Conservation (phyloP, 148 eudicot species). For the Chenopodium berlandieri region DNA sequence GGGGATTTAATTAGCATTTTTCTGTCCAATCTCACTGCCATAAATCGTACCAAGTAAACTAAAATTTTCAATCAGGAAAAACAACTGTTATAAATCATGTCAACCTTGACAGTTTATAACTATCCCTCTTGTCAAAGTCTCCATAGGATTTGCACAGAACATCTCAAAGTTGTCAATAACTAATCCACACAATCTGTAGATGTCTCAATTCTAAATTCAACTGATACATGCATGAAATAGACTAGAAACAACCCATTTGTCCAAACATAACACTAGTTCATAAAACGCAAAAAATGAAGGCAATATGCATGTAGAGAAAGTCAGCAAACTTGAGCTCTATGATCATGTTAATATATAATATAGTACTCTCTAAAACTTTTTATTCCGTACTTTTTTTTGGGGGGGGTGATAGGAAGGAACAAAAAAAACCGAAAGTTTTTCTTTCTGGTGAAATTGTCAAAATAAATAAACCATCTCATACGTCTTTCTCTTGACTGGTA, state of each 20-base stretch:
- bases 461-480: not conserved
- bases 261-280: not conserved
- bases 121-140: not conserved
- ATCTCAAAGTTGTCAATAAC: conserved; percentile 2
- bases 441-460: not conserved
- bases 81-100: not conserved
- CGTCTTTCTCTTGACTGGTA: not conserved
- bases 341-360: not conserved
- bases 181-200: not conserved
- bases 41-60: not conserved
- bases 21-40: not conserved
- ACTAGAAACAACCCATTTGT: not conserved
- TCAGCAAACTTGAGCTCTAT: conserved; percentile 13
- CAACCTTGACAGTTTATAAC: not conserved
- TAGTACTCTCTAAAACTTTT: not conserved
- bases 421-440: not conserved
- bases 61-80: not conserved
- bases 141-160: not conserved
- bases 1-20: not conserved
- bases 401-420: not conserved
- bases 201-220: conserved; percentile 8
- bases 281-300: not conserved
- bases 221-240: conserved; percentile 4
- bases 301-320: conserved; percentile 5
- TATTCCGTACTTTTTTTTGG: not conserved